phyloP scores from a whole-genome alignment of 768 basidiomycete species.

The Tulasnella calospora region DNA sequence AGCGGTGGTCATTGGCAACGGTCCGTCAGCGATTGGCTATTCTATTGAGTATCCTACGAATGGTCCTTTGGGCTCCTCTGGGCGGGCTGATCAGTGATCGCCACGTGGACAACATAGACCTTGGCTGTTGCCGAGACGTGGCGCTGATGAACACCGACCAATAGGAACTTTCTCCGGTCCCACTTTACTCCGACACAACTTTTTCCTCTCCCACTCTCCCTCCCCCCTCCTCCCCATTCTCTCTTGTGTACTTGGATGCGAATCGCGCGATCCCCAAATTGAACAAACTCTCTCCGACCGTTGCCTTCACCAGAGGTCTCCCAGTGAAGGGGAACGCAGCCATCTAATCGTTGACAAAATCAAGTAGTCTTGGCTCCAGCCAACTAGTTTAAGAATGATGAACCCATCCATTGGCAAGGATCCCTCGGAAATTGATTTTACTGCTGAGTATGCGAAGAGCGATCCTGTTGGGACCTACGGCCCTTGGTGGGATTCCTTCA shows the following conservation, averaged over 20 bases:
- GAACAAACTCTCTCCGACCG: no score
- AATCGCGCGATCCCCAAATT: no score
- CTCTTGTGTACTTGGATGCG: background rate
- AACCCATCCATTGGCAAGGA: background rate
- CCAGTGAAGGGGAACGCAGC: background rate
- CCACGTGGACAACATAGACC: background rate
- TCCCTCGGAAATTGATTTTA: background rate
- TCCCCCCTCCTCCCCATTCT: background rate
- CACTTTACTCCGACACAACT: background rate
- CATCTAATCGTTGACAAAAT: no score
- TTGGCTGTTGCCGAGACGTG: background rate
- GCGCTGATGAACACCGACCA: no score
- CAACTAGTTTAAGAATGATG: background rate
- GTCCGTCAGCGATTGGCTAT: background rate
- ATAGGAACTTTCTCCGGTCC: background rate
- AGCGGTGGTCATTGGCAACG: background rate
- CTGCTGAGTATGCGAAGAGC: background rate
- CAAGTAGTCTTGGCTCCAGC: background rate
- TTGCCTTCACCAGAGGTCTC: background rate
- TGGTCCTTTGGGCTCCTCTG: background rate
- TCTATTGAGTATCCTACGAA: background rate
- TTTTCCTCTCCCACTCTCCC: background rate
- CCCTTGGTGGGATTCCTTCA: background rate
- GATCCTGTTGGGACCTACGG: background rate
- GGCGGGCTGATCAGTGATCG: no score